Base-by-base conservation (phyloP, 139 green algal species). In the Coccomyxa sp. region DNA sequence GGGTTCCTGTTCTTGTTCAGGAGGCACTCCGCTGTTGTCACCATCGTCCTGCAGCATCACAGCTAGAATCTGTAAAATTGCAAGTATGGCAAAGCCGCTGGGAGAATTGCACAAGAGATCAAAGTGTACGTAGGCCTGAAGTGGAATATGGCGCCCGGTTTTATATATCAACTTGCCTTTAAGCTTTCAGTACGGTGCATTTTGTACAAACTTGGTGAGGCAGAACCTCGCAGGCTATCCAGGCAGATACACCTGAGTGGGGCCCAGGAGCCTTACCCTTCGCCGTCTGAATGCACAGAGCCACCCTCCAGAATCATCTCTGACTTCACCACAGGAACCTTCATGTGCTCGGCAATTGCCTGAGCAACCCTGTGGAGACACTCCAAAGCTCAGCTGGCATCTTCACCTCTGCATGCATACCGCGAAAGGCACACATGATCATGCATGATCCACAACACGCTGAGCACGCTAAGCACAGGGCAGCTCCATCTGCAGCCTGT, bases 21-120 rank as follows among this genome's bases (percentile, higher is more conserved):
- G 70, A 96, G 83, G 84, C 92, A 96, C 85, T 94, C 87, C 81
- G 90, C 86, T 55, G 92, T 96, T 24, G 89, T 90, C 35, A 96
- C 58, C 41, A 94, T 80, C n/a, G 91, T 95, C 41, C 71, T 93
- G 78, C 24, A 91, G 95, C 38, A 89, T 89, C 80, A 31, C 22
- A 22, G 12, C 7, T 38, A 29, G 18, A 64, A 29, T 64, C 18
- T 64, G 14, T 18, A 64, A 29, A 18, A 14, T 64, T 18, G 50
- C 18, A 18, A 18, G 50, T 64, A 64, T 64, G 64, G 18, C 14
- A 22, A 29, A 22, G 24, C 8, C 31, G 64, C 64, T 36, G 64
- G n/a, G n/a, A n/a, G n/a, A 33, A 29, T 31, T 36, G 31, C 64
- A 12, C 16, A 71, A 8, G 31, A 71, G 64, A 18, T 18, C 24